phyloP scores from a whole-genome alignment of 371 early-diverging fungal species.

The Actinomortierella ambigua region DNA sequence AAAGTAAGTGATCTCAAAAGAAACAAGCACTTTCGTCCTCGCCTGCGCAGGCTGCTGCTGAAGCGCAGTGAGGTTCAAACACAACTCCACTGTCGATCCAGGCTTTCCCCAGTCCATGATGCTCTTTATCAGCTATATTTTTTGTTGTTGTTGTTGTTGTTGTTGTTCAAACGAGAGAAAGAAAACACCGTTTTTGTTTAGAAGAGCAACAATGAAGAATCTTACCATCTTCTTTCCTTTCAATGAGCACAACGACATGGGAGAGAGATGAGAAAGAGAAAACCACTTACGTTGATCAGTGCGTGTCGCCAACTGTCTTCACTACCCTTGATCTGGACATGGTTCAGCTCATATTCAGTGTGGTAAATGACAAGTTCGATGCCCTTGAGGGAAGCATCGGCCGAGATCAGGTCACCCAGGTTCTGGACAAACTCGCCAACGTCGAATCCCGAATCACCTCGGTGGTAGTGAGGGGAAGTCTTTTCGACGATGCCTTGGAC shows the following conservation, averaged over 20 bases:
- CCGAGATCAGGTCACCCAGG: slow-evolving; percentile 68
- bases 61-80: slow-evolving; percentile 47
- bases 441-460: slow-evolving; percentile 56
- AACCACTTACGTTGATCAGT: slow-evolving; percentile 56
- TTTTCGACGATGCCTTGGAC: slow-evolving; percentile 45
- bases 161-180: slow-evolving; percentile 1
- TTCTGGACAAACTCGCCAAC: slow-evolving; percentile 65
- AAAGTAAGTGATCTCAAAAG: slow-evolving; percentile 58
- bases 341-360: slow-evolving; percentile 56
- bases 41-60: slow-evolving; percentile 20
- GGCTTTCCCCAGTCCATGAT: slow-evolving; percentile 60
- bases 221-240: too few species aligned
- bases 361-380: slow-evolving; percentile 69
- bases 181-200: too few species aligned
- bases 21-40: slow-evolving; percentile 43
- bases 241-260: too few species aligned
- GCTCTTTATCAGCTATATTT: slow-evolving; percentile 60
- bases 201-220: too few species aligned
- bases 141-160: too few species aligned
- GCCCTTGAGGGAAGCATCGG: slow-evolving; percentile 58
- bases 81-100: slow-evolving; percentile 65
- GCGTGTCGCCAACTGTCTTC: slow-evolving; percentile 62
- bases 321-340: slow-evolving; percentile 61
- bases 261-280: not conserved
- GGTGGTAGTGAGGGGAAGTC: slow-evolving; percentile 45